Percentiles rank a stretch among this genome's conserved stretches.
phyloP scores from a whole-genome alignment of 192 early-diverging fungal species.

The Phlyctochytrium planicorne region DNA sequence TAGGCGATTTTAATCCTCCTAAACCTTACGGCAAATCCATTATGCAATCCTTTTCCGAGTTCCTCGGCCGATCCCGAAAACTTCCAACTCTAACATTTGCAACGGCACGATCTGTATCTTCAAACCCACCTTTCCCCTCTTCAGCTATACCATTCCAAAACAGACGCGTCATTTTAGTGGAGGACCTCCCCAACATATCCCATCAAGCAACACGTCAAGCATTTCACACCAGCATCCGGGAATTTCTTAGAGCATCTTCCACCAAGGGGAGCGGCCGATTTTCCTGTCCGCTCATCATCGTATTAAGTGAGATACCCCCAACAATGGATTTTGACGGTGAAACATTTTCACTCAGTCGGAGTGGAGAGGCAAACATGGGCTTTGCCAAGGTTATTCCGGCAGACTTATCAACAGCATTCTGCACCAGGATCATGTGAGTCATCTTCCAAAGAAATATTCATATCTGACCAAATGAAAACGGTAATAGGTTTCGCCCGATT shows the following conservation, averaged over 20 bases:
- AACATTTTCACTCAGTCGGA: too few relatives aligned
- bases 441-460: background rate
- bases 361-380: conserved; percentile 3
- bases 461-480: too few relatives aligned
- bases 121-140: too few relatives aligned
- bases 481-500: background rate
- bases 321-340: too few relatives aligned
- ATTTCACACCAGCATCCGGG: conserved; percentile 34
- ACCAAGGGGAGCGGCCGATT: too few relatives aligned
- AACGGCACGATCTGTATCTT: too few relatives aligned
- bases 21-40: too few relatives aligned
- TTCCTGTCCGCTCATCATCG: conserved; percentile 36
- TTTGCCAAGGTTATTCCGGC: conserved; percentile 26
- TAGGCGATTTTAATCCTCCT: too few relatives aligned
- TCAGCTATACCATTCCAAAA: too few relatives aligned
- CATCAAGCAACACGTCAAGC: conserved; percentile 16
- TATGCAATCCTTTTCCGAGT: too few relatives aligned
- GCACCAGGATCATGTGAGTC: conserved; percentile 34
- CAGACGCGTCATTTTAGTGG: conserved; percentile 49
- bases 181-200: conserved; percentile 45
- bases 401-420: conserved; percentile 29
- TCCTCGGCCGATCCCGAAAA: too few relatives aligned
- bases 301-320: conserved; percentile 35
- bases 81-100: too few relatives aligned
- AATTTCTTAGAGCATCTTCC: conserved; percentile 21